Base-by-base conservation (phyloP, 192 early-diverging fungal genomes). In the Entophlyctis luteolus region DNA sequence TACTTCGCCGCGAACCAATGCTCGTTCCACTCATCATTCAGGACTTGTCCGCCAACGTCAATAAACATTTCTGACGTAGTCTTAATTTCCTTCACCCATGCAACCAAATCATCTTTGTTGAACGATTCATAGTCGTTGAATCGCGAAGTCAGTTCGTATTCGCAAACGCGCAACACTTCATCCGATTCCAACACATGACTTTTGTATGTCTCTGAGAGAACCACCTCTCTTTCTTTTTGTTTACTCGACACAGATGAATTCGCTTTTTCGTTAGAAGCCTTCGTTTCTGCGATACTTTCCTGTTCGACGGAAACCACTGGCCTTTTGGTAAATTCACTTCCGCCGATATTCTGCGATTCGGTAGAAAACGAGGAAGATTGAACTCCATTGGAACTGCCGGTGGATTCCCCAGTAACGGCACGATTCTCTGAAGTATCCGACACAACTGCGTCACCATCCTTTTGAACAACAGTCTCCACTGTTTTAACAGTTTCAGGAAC, bases 61-160 rank as follows among this genome's bases (percentile, higher is more conserved):
- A 66, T 34, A 66, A 66, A 54, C 63, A 66, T 66, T 18, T 14
- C 48, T 2, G 49, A 18, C 25, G 50, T 66, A 4, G 20, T 10
- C 22, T 45, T 52, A 48, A 66, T 66, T 53, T 66, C 63, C 14
- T 66, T 38, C 28, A 66, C 39, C 63, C 63, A 66, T 38, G 48
- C 63, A 4, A 37, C 4, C 48, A 66, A 55, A 54, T 66, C 63
- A 3, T 48, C 6, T 35, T 20, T 1, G 18, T n/a, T 20, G 29
- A 66, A 66, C n/a, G 3, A 20, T 22, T 35, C 27, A n/a, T 54
- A 55, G 35, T 66, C 63, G 1, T 14, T 33, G 6, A 54, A 33
- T 16, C 52, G 63, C 14, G 63, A 16, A 6, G 18, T n/a, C 4
- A 66, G 52, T 54, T 66, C 52, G 14, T 14, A 18, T 38, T 66